phyloP scores from a whole-genome alignment of 306 rosid genomes.

The Rubus parviflorus region DNA sequence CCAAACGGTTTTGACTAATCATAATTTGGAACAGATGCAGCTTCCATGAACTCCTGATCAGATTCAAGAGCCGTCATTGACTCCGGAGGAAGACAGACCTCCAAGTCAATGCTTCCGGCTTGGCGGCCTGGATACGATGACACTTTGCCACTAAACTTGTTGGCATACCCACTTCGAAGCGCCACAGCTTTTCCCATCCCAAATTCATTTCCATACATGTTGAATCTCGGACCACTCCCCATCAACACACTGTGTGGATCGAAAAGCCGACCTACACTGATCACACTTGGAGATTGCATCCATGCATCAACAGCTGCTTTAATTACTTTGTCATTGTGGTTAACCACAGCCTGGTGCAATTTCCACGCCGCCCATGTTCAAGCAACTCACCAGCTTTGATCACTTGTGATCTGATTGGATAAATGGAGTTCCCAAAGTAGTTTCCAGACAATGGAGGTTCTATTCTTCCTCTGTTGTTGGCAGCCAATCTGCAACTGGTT shows the following conservation, averaged over 20 bases:
- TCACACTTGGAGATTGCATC: conserved; percentile 30
- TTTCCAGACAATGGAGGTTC: conserved; percentile 40
- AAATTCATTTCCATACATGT: conserved; percentile 58
- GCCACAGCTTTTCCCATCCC: conserved; percentile 75
- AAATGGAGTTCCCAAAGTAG: conserved; percentile 48
- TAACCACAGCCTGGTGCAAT: conserved; percentile 41
- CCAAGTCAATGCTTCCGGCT: conserved; percentile 68
- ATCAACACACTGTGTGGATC: conserved; percentile 38
- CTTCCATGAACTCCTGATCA: conserved; percentile 47
- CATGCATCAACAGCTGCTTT: conserved; percentile 21
- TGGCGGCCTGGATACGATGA: conserved; percentile 42
- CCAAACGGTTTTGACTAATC: not conserved
- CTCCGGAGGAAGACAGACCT: conserved; percentile 38
- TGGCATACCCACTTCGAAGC: conserved; percentile 48
- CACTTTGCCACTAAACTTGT: conserved; percentile 50
- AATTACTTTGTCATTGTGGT: conserved; percentile 19
- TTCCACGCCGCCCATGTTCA: conserved; percentile 50
- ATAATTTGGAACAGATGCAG: conserved; percentile 15
- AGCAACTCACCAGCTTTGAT: conserved; percentile 41
- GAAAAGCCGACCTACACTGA: not conserved
- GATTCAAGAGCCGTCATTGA: conserved; percentile 48
- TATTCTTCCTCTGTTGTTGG: conserved; percentile 45
- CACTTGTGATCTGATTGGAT: not conserved
- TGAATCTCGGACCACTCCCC: conserved; percentile 59
- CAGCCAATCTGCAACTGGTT: conserved; percentile 43